Conservation (phyloP, 2,329 filamentous ascomycete genomes). For the Ilyonectria robusta region DNA sequence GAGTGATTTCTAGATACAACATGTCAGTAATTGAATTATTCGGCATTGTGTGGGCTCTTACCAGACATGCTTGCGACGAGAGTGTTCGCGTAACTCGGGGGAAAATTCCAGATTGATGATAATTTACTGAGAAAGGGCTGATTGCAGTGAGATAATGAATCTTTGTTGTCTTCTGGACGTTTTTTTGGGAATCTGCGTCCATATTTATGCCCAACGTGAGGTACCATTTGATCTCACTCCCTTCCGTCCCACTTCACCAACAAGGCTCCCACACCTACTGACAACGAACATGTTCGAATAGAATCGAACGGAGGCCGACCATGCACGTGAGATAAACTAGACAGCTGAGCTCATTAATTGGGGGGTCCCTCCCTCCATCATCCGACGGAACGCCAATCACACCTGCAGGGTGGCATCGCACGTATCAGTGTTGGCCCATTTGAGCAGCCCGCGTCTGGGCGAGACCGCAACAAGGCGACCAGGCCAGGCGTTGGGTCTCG, state of each 20-base stretch:
- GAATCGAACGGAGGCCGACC: conserved; percentile 21
- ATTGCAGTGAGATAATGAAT: no score
- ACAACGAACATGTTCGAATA: conserved; percentile 12
- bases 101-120: not conserved
- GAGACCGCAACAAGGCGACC: conserved; percentile 9
- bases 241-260: not conserved
- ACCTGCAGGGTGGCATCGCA: conserved; percentile 1
- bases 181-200: not conserved
- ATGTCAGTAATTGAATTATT: not conserved
- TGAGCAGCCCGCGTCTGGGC: not conserved
- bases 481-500: conserved; percentile 33
- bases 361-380: conserved; percentile 28
- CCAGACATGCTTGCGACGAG: not conserved
- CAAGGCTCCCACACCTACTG: not conserved
- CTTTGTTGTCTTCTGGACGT: not conserved
- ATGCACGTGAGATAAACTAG: conserved; percentile 21
- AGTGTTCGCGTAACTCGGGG: not conserved
- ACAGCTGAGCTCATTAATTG: conserved; percentile 1
- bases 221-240: not conserved
- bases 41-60: not conserved
- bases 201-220: not conserved
- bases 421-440: conserved; percentile 3
- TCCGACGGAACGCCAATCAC: conserved; percentile 34
- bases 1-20: conserved; percentile 3
- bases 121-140: no score